Evolutionary conservation across 2,329 filamentous ascomycete species (phyloP).

Genomic region (Ophiocordyceps polyrhachis-furcata): DNA sequence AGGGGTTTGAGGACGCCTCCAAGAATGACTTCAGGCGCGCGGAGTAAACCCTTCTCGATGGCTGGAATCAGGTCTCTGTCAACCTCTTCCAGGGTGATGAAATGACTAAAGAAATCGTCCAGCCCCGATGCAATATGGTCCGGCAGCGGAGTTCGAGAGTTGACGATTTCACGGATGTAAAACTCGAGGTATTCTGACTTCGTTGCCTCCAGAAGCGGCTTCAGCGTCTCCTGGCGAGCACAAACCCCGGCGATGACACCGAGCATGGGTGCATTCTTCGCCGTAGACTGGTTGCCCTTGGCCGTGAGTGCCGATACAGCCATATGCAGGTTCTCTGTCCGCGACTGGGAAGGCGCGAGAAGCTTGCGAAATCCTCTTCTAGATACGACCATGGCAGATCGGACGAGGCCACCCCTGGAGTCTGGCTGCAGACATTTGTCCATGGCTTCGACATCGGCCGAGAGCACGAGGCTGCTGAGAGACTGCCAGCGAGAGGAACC

Average conservation of each 20-base stretch:
- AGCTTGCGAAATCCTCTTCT: slow-evolving; percentile 63
- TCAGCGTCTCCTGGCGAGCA: slow-evolving; percentile 47
- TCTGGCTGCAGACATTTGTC: slow-evolving; percentile 57
- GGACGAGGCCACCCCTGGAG: slow-evolving; percentile 43
- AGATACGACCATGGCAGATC: slow-evolving; percentile 60
- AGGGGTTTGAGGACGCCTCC: slow-evolving; percentile 61
- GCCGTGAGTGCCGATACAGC: slow-evolving; percentile 48
- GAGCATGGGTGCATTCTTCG: slow-evolving; percentile 58
- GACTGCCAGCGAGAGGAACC: slow-evolving; percentile 42
- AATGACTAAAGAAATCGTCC: slow-evolving; percentile 64
- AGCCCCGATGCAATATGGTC: slow-evolving; percentile 55
- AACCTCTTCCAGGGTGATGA: slow-evolving; percentile 56
- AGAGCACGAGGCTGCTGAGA: slow-evolving; percentile 46
- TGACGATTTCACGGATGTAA: slow-evolving; percentile 69
- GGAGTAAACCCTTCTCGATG: slow-evolving; percentile 72
- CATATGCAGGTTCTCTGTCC: slow-evolving; percentile 40
- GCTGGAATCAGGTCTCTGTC: slow-evolving; percentile 58
- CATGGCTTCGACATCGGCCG: slow-evolving; percentile 52
- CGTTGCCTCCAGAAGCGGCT: slow-evolving; percentile 37
- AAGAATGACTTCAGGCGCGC: slow-evolving; percentile 78
- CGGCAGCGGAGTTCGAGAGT: slow-evolving; percentile 55
- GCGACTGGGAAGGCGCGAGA: slow-evolving; percentile 37
- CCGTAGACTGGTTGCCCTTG: slow-evolving; percentile 43
- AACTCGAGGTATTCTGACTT: slow-evolving; percentile 65
- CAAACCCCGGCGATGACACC: slow-evolving; percentile 80